These are phyloP conservation scores for Cicer yamashitae DNA, from an alignment of 306 rosid genomes.

Conservation along the genomic window DNA sequence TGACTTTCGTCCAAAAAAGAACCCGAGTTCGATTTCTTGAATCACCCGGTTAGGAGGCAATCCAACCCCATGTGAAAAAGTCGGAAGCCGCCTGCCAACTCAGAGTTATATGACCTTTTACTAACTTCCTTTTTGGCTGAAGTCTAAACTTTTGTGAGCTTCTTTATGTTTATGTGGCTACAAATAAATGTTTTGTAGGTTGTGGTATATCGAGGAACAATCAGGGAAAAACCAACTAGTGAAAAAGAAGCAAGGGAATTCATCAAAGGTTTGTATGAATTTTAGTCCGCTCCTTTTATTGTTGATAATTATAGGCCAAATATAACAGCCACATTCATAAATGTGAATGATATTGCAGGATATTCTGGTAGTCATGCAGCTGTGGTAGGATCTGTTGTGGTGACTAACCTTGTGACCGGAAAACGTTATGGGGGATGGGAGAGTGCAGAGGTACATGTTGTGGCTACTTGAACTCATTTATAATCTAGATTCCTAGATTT, in stretches of 20 bases:
- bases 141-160: slow-evolving; percentile 31
- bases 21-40: background rate
- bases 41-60: background rate
- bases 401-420: slow-evolving; percentile 84
- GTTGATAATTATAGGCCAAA: background rate
- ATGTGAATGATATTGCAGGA: slow-evolving; percentile 59
- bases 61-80: background rate
- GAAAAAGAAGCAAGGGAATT: slow-evolving; percentile 86
- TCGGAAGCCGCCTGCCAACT: background rate
- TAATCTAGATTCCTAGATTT: slow-evolving; percentile 18
- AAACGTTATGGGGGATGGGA: slow-evolving; percentile 82
- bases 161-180: slow-evolving; percentile 43
- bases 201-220: slow-evolving; percentile 79
- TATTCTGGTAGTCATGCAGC: slow-evolving; percentile 87
- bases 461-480: slow-evolving; percentile 27
- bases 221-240: slow-evolving; percentile 85
- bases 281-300: slow-evolving; percentile 36
- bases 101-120: background rate
- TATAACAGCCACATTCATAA: slow-evolving; percentile 37
- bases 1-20: background rate
- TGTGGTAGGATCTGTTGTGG: slow-evolving; percentile 85
- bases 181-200: slow-evolving; percentile 64
- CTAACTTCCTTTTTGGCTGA: slow-evolving; percentile 33
- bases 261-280: slow-evolving; percentile 67
- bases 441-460: slow-evolving; percentile 76